A percentile compares a stretch with the other conserved stretches of the same genome.
These are phyloP conservation scores for Diplodia intermedia DNA, from an alignment of 2,329 filamentous ascomycete genomes.

Conservation along the genomic window DNA sequence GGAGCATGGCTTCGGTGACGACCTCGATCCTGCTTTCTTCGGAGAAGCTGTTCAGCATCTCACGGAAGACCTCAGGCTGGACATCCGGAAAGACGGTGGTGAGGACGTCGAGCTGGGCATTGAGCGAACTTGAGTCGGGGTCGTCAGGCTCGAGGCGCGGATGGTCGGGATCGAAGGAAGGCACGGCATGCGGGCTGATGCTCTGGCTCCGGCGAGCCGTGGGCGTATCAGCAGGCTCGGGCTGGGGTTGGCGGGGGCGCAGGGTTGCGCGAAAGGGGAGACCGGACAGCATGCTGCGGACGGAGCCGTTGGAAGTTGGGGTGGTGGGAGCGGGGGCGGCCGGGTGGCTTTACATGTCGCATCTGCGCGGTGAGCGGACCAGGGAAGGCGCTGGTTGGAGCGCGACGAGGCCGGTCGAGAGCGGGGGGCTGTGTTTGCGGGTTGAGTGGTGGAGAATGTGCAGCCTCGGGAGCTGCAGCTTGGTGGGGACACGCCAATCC, in stretches of 20 bases:
- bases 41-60: conserved; percentile 77
- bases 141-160: conserved; percentile 50
- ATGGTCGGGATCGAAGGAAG: conserved; percentile 10
- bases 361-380: conserved; percentile 5
- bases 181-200: not conserved
- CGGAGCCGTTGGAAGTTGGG: not conserved
- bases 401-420: conserved; percentile 2
- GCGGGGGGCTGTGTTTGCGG: conserved; percentile 15
- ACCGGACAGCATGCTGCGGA: conserved; percentile 26
- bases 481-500: conserved; percentile 11
- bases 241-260: conserved; percentile 9
- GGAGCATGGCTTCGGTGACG: conserved; percentile 77
- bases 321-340: conserved; percentile 17
- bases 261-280: conserved; percentile 27
- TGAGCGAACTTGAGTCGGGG: conserved; percentile 72
- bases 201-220: conserved; percentile 23
- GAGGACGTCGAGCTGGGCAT: conserved; percentile 71
- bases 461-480: conserved; percentile 3
- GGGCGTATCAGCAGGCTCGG: conserved; percentile 1
- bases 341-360: conserved; percentile 30
- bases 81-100: conserved; percentile 78
- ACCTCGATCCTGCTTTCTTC: conserved; percentile 78
- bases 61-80: conserved; percentile 81
- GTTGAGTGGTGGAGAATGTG: conserved; percentile 10
- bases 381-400: conserved; percentile 15